These are phyloP conservation scores for Mariannaea sp. DNA, from an alignment of 2,329 filamentous ascomycete species.

Conservation along the genomic window DNA sequence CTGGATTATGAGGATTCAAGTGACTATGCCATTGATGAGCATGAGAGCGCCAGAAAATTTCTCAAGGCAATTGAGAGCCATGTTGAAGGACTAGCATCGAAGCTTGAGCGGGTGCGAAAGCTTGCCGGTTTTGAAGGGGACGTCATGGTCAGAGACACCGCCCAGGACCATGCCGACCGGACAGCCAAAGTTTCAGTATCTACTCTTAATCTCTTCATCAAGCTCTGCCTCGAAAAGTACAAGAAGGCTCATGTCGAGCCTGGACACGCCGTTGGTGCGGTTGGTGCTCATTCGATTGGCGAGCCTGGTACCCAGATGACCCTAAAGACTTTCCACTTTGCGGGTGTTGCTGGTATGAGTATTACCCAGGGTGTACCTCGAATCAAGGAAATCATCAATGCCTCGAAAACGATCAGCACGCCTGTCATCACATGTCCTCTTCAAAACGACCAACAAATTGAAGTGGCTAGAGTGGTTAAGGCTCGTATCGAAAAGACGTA, in stretches of 20 bases:
- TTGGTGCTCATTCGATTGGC: slow-evolving; percentile 96
- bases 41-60: slow-evolving; percentile 83
- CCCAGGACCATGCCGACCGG: slow-evolving; percentile 61
- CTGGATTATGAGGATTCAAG: slow-evolving; percentile 73
- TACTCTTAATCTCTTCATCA: slow-evolving; percentile 77
- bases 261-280: slow-evolving; percentile 92
- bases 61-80: slow-evolving; percentile 77
- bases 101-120: slow-evolving; percentile 59
- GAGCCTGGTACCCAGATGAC: slow-evolving; percentile 99
- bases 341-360: slow-evolving; percentile 98
- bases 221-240: slow-evolving; percentile 85
- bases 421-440: slow-evolving; percentile 90
- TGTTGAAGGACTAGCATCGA: slow-evolving; percentile 65
- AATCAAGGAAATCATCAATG: slow-evolving; percentile 99
- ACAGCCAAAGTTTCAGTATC: slow-evolving; percentile 81
- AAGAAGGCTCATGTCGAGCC: slow-evolving; percentile 90
- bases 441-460: slow-evolving; percentile 73
- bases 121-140: slow-evolving; percentile 54
- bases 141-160: slow-evolving; percentile 27
- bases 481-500: slow-evolving; percentile 94
- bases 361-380: slow-evolving; percentile 98
- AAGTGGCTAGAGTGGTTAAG: slow-evolving; percentile 88
- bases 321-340: slow-evolving; percentile 99
- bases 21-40: slow-evolving; percentile 73
- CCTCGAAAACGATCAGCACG: slow-evolving; percentile 90